phyloP scores from a whole-genome alignment of 169 alveolate genomes.

The Plasmodium knowlesi region DNA sequence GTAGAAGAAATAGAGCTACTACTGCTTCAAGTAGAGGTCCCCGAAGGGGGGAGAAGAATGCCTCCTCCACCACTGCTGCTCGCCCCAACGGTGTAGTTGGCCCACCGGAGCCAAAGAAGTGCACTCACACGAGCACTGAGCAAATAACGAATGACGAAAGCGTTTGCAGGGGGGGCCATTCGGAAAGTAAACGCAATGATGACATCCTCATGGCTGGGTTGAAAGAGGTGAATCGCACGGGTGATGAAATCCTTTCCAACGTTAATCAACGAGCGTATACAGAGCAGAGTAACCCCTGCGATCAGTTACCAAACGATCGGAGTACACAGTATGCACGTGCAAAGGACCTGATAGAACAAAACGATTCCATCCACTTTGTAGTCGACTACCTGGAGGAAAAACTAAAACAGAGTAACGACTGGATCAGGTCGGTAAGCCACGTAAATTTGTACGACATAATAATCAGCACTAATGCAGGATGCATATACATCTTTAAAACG shows the following conservation, averaged over 20 bases:
- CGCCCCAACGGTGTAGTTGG: background rate
- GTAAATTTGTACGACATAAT: conserved; percentile 26
- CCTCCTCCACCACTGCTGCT: background rate
- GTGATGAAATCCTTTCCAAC: background rate
- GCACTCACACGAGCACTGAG: background rate
- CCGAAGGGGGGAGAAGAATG: background rate
- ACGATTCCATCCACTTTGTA: conserved; percentile 1
- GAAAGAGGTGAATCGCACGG: background rate
- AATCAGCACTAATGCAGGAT: conserved; percentile 49
- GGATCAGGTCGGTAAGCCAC: conserved; percentile 61
- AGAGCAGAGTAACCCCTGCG: background rate
- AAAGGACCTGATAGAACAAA: background rate
- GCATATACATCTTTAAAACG: conserved; percentile 44
- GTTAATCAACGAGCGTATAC: background rate
- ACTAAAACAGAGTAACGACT: conserved; percentile 52
- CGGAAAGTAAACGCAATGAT: background rate
- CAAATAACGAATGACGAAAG: background rate
- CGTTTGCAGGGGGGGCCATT: background rate
- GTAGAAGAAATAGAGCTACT: background rate
- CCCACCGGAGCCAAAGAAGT: background rate
- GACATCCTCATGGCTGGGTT: background rate
- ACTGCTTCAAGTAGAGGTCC: background rate
- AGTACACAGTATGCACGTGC: background rate
- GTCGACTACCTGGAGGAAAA: conserved; percentile 8
- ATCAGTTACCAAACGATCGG: background rate